phyloP scores from a whole-genome alignment of 1,284 basidiomycete genomes.

The Trametes pubescens region DNA sequence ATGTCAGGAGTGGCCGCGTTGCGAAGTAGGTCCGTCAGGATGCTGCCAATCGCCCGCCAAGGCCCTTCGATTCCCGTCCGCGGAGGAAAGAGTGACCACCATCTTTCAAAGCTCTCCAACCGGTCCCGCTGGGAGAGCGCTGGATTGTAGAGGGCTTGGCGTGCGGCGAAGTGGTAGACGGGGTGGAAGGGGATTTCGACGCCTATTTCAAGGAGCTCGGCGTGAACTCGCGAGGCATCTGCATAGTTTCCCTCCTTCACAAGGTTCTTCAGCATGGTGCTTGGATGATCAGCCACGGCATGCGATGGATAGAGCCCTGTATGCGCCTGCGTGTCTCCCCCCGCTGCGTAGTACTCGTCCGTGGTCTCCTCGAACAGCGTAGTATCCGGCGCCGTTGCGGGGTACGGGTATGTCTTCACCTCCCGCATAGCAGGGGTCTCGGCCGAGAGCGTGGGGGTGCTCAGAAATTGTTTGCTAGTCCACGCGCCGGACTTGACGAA shows the following conservation, averaged over 20 bases:
- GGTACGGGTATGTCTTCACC: slow-evolving; percentile 41
- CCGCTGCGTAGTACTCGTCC: slow-evolving; percentile 36
- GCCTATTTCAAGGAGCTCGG: slow-evolving; percentile 45
- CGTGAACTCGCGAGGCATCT: slow-evolving; percentile 40
- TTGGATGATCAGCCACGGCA: slow-evolving; percentile 17
- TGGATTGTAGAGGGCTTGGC: slow-evolving; percentile 33
- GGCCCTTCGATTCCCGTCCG: not conserved
- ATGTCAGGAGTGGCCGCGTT: slow-evolving; percentile 34
- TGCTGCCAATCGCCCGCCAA: slow-evolving; percentile 6
- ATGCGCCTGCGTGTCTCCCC: not conserved
- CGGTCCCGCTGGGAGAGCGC: slow-evolving; percentile 33
- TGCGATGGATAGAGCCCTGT: not conserved
- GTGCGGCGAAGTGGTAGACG: slow-evolving; percentile 45
- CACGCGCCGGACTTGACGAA: slow-evolving; percentile 20
- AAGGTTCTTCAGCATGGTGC: slow-evolving; percentile 34
- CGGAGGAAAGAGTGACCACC: slow-evolving; percentile 51
- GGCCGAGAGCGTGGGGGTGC: slow-evolving; percentile 28
- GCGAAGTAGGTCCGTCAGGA: slow-evolving; percentile 25
- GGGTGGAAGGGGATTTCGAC: slow-evolving; percentile 41
- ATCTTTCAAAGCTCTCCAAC: slow-evolving; percentile 42
- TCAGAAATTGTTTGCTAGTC: slow-evolving; percentile 34
- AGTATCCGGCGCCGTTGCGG: slow-evolving; percentile 36
- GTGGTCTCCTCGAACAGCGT: slow-evolving; percentile 44
- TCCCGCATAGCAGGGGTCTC: slow-evolving; percentile 44
- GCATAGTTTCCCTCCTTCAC: slow-evolving; percentile 30